Evolutionary conservation across 1,284 basidiomycete species (phyloP), one percentile per base, ranked within the genome.

Genomic region (Meira nashicola): DNA sequence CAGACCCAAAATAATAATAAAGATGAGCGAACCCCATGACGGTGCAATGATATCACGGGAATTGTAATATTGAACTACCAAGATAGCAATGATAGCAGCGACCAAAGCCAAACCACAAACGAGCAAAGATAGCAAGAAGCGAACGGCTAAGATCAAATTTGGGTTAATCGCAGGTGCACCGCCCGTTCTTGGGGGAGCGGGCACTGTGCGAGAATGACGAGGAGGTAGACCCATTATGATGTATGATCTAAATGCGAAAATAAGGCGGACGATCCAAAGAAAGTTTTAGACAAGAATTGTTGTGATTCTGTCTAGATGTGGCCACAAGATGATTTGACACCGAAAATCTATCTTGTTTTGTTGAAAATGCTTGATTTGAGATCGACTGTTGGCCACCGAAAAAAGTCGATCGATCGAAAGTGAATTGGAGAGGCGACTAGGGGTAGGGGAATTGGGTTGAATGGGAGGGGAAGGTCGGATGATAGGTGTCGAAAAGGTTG

Each of bases 1-100:
- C 47, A 79, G 66, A 46, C 78, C 79, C 56, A 80, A 73, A 56
- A 79, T 60, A 62, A 79, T 74, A 40, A 73, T 58, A 67, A 76
- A 79, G 68, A 80, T 79, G 57, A 79, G 64, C 1, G 75, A 78
- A 0, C 79, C 76, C 77, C 79, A 79, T 1, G 79, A 74, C 1
- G 79, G 79, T 25, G 68, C 64, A 58, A 79, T 72, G 64, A 79
- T 76, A 19, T 72, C 65, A 58, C 78, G 70, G 1, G 57, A 59
- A 64, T 79, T 75, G 73, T 78, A 80, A 70, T 77, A 80, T 62
- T 74, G 53, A 3, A 43, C 72, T 15, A 75, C 65, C 15, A 78
- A 64, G 58, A 73, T 67, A 57, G 62, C 48, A 60, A 78, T 71
- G 63, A 78, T 74, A 40, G 71, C 63, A 2, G 68, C 68, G 40